Base-by-base conservation (phyloP, 75 land plant species). In the Adiantum capillusveneris region DNA sequence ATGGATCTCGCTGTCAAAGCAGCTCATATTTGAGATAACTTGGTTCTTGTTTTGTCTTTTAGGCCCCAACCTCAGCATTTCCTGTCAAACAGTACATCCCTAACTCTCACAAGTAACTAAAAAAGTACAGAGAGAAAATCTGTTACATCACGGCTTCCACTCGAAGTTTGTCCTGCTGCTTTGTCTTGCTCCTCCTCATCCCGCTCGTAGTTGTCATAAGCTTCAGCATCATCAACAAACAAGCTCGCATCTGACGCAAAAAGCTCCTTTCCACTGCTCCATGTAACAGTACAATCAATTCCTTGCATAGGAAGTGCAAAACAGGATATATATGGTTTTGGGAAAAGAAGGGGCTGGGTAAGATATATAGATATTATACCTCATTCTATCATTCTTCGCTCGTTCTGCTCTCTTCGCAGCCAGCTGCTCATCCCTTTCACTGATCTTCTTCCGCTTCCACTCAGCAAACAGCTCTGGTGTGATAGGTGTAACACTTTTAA, bases 141-240 rank as follows among this genome's bases (percentile, higher is more conserved):
- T n/a, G 9, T 3, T 34, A 34, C 37, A 34, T 34, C 9, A 5
- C 9, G 7, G 9, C 9, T 34, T 34, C 9, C 37, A 5, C 7
- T 34, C 37, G 17, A 46, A 46, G 17, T 17, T 46, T n/a, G 50
- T 46, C 3, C 50, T 17, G 21, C 24, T 58, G 34, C 46, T 57
- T n/a, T 27, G 29, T 25, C 31, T 11, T 78, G 70, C 25, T 76
- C 58, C 51, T 76, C 77, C 50, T 91, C 86, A 63, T 95, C 92
- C 67, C 99, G 80, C 6, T 80, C 53, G 54, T 95, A 95, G 36
- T 67, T 52, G 13, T 95, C 99, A 77, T 79, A 90, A 42, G 99
- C 96, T 71, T 90, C 99, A 31, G 68, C 87, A 81, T 95, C 99
- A 71, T 95, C 99, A 57, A 95, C 92, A 79, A 95, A 95, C 79